A percentile compares a stretch with the other conserved stretches of the same genome.
Conservation (phyloP, 1,139 yeast genomes). For the Nakaseomyces sp. region DNA sequence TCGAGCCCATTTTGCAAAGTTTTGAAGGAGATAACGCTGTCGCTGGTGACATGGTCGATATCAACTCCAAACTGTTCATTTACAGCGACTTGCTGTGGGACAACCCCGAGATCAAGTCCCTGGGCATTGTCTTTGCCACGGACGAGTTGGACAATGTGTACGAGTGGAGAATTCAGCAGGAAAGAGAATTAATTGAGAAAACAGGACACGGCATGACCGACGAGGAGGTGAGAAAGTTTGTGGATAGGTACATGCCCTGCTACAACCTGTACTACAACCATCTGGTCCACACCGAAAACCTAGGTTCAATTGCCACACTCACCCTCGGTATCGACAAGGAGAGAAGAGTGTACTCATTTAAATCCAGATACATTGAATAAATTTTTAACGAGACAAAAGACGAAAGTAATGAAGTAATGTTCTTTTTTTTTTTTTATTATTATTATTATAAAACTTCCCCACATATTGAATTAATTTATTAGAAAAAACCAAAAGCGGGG, state of each 20-base stretch:
- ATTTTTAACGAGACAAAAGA: background rate
- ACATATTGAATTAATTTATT: background rate
- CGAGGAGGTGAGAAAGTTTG: constrained; percentile 53
- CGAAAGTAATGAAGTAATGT: background rate
- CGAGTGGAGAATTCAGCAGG: constrained; percentile 81
- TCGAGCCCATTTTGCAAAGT: constrained; percentile 36
- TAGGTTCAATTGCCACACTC: constrained; percentile 25
- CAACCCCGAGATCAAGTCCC: constrained; percentile 51
- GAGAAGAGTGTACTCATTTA: constrained; percentile 16
- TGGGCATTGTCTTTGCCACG: constrained; percentile 57
- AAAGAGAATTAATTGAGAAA: constrained; percentile 48
- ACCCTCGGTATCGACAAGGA: constrained; percentile 22
- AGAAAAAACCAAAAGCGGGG: too few relatives aligned
- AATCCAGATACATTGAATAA: constrained; percentile 15
- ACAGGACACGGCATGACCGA: constrained; percentile 77
- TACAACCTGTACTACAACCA: constrained; percentile 59
- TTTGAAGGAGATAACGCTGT: constrained; percentile 20
- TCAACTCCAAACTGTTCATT: constrained; percentile 42
- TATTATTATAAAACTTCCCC: background rate
- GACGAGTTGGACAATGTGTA: constrained; percentile 54
- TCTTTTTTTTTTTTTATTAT: background rate
- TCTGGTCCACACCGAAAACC: constrained; percentile 29
- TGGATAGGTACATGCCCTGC: constrained; percentile 80
- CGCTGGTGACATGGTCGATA: constrained; percentile 30
- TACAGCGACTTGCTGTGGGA: constrained; percentile 53